These are phyloP conservation scores for Aspergillus glaucus DNA, from an alignment of 2,329 filamentous ascomycete genomes.

Conservation along the genomic window DNA sequence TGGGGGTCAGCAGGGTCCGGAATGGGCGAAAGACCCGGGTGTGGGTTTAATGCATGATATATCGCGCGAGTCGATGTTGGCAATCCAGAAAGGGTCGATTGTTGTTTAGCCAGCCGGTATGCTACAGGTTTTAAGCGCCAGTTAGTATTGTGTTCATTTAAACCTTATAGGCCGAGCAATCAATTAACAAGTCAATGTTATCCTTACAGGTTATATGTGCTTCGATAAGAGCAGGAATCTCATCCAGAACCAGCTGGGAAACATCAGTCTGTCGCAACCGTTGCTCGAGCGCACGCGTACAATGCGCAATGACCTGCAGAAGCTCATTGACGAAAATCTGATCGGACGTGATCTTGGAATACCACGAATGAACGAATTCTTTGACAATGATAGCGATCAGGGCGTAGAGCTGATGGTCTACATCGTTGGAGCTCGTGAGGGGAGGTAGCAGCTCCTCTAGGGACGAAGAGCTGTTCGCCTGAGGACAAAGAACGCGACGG, in stretches of 20 bases:
- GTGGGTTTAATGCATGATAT: slow-evolving; percentile 77
- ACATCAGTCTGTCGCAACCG: slow-evolving; percentile 75
- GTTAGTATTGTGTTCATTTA: not conserved
- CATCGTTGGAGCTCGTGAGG: slow-evolving; percentile 86
- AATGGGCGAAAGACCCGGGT: slow-evolving; percentile 73
- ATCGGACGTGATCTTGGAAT: slow-evolving; percentile 84
- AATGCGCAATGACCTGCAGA: slow-evolving; percentile 85
- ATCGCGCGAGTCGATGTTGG: slow-evolving; percentile 58
- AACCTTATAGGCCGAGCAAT: slow-evolving; percentile 1
- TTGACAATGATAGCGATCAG: slow-evolving; percentile 82
- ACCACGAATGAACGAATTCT: slow-evolving; percentile 91
- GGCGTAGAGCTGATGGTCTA: slow-evolving; percentile 89
- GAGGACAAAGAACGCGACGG: slow-evolving; percentile 75
- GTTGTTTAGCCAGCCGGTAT: slow-evolving; percentile 62
- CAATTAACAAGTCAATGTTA: slow-evolving; percentile 6
- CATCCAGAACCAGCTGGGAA: slow-evolving; percentile 75
- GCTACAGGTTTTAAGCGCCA: slow-evolving; percentile 44
- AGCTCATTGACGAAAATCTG: slow-evolving; percentile 82
- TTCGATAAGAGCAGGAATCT: slow-evolving; percentile 75
- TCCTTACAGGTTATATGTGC: slow-evolving; percentile 68
- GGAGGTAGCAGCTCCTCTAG: slow-evolving; percentile 81
- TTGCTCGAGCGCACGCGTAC: slow-evolving; percentile 80
- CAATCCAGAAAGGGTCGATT: slow-evolving; percentile 54
- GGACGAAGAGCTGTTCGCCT: slow-evolving; percentile 48
- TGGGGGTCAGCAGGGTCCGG: slow-evolving; percentile 52